Conservation (phyloP, 768 basidiomycete genomes). For the Pleurotus platypus region DNA sequence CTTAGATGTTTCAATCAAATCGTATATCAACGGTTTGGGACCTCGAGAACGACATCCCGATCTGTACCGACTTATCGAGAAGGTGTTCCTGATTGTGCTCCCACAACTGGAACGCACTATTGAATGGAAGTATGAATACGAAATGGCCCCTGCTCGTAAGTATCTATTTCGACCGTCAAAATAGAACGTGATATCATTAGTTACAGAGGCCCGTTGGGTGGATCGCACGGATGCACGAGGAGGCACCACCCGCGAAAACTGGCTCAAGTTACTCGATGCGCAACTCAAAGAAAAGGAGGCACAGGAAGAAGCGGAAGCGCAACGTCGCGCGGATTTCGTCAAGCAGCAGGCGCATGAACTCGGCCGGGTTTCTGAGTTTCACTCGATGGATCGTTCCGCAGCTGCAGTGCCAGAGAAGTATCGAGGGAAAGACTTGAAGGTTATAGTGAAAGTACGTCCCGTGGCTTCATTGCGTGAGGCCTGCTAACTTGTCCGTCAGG, state of each 20-base stretch:
- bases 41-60: constrained; percentile 10
- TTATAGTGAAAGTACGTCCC: background rate
- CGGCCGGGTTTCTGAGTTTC: background rate
- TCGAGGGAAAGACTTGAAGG: background rate
- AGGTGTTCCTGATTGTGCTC: constrained; percentile 11
- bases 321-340: background rate
- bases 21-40: constrained; percentile 15
- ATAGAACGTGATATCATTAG: too few species aligned
- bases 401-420: background rate
- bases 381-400: background rate
- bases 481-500: constrained; percentile 1
- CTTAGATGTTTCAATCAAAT: constrained; percentile 9
- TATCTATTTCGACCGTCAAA: background rate
- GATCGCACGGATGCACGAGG: background rate
- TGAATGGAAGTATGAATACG: background rate
- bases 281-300: background rate
- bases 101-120: constrained; percentile 12
- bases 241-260: background rate
- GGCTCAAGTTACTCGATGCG: background rate
- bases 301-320: background rate
- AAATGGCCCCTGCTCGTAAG: background rate
- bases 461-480: background rate
- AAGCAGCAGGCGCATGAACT: background rate
- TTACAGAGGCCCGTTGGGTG: too few species aligned
- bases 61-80: constrained; percentile 14